Base-by-base conservation (phyloP, 495 filamentous ascomycete species). In the Trichoderma gamsii region DNA sequence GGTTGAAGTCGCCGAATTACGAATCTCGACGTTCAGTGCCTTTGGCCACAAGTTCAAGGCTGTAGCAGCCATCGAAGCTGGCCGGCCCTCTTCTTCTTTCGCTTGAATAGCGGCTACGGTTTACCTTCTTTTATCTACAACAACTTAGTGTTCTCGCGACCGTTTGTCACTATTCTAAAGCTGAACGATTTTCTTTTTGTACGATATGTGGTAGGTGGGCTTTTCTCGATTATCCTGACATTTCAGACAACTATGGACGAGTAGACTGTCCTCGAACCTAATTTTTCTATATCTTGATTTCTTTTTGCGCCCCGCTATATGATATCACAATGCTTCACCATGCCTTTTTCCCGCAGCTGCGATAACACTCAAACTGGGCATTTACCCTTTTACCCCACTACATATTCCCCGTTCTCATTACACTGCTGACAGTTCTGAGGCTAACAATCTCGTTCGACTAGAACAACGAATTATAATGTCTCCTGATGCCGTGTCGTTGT, bases 401-500 rank as follows among this genome's bases (percentile, higher is more conserved):
- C 49, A 32, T 29, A 32, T 61, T 32, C 56, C 16, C 25, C 7
- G 11, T 18, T 61, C 16, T 61, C 25, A 15, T 25, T 61, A 32
- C 51, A 4, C 9, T 32, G 56, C 9, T 61, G 16, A 61, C 16
- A 9, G 18, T 23, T 23, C 25, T 13, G 23, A 18, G 27, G 29
- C 27, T 13, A 29, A 18, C 25, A 12, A 32, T 35, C 25, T 29
- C 23, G 3, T 29, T 61, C 66, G 68, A 70, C 51, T 32, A 3
- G 27, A 29, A 61, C 27, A 61, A 32, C 56, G 27, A 27, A 38
- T 49, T n/a, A 82, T 69, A 21, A 85, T 86, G 84, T 86, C 88
- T 76, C 83, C 89, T 72, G 91, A 95, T 77, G 87, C 89, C 63
- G 82, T 83, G 66, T 93, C 92, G 64, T 82, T 88, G 41, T 77